Evolutionary conservation across 345 rosid genomes (phyloP).

Genomic region (Aegle marmelos): DNA sequence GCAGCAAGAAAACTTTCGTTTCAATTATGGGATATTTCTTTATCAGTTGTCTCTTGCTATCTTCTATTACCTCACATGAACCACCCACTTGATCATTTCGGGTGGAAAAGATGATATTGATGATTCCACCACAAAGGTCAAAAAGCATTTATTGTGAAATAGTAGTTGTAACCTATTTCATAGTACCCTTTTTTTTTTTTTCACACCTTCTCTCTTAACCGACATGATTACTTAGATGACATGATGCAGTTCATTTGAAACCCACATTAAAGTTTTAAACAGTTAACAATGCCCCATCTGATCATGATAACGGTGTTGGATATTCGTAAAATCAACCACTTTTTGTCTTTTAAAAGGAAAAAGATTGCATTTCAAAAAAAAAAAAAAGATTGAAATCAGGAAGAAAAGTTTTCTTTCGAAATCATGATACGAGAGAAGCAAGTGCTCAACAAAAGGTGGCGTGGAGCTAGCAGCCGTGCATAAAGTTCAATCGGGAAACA

Average conservation of each 20-base stretch:
- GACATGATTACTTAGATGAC: neutral
- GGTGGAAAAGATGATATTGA: neutral
- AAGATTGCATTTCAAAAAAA: no score
- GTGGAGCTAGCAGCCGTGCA: neutral
- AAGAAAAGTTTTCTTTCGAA: neutral
- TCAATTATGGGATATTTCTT: neutral
- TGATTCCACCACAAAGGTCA: slow-evolving; percentile 13
- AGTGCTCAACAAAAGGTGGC: neutral
- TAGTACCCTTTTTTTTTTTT: neutral
- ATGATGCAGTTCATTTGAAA: neutral
- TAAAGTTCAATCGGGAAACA: neutral
- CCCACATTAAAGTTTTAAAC: neutral
- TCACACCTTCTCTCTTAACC: neutral
- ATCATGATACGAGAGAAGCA: neutral
- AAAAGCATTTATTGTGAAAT: slow-evolving; percentile 9
- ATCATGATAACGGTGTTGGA: neutral
- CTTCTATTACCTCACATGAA: neutral
- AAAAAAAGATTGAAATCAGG: neutral
- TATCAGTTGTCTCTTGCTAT: neutral
- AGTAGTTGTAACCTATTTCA: neutral
- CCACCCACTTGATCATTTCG: neutral
- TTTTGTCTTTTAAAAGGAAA: neutral
- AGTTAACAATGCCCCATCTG: neutral
- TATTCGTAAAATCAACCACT: neutral
- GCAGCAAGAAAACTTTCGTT: neutral